phyloP scores from a whole-genome alignment of 768 basidiomycete species.

The Auricularia heimuer region DNA sequence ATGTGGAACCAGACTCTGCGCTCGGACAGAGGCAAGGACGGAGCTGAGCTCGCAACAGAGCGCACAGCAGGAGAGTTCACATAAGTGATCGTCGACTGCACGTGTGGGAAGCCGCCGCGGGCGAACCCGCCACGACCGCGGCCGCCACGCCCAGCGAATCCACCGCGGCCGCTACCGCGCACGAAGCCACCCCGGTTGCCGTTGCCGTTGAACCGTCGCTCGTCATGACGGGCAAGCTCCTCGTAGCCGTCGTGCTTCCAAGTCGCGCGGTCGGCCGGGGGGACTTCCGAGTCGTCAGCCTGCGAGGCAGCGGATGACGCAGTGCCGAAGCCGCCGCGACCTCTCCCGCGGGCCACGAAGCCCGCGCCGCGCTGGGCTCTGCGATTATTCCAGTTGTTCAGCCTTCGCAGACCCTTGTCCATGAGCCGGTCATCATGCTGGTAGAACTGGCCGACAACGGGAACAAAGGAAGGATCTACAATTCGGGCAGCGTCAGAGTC shows the following conservation, averaged over 20 bases:
- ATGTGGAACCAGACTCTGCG: slow-evolving; percentile 53
- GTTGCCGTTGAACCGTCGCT: slow-evolving; percentile 42
- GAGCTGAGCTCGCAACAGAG: neutral
- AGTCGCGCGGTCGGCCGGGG: slow-evolving; percentile 48
- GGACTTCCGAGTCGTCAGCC: slow-evolving; percentile 27
- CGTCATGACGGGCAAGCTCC: slow-evolving; percentile 72
- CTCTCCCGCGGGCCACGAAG: slow-evolving; percentile 54
- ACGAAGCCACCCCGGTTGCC: slow-evolving; percentile 39
- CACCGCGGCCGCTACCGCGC: slow-evolving; percentile 34
- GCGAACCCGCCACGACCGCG: slow-evolving; percentile 8
- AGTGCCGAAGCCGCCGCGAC: slow-evolving; percentile 32
- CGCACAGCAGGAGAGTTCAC: neutral
- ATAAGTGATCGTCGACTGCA: neutral
- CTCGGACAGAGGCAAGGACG: slow-evolving; percentile 15
- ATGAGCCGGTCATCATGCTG: slow-evolving; percentile 86
- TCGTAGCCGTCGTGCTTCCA: slow-evolving; percentile 89
- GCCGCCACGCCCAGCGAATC: slow-evolving; percentile 11
- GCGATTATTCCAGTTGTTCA: slow-evolving; percentile 54
- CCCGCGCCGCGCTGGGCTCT: neutral
- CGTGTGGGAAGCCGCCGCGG: neutral
- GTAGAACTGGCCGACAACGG: slow-evolving; percentile 89
- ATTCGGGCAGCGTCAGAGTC: neutral
- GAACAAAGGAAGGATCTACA: slow-evolving; percentile 77
- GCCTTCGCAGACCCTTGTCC: slow-evolving; percentile 69
- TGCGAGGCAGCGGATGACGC: slow-evolving; percentile 13